A percentile compares a stretch with the other conserved stretches of the same genome.
Conservation (phyloP, 2,329 filamentous ascomycete genomes). For the Colletotrichum sp. region DNA sequence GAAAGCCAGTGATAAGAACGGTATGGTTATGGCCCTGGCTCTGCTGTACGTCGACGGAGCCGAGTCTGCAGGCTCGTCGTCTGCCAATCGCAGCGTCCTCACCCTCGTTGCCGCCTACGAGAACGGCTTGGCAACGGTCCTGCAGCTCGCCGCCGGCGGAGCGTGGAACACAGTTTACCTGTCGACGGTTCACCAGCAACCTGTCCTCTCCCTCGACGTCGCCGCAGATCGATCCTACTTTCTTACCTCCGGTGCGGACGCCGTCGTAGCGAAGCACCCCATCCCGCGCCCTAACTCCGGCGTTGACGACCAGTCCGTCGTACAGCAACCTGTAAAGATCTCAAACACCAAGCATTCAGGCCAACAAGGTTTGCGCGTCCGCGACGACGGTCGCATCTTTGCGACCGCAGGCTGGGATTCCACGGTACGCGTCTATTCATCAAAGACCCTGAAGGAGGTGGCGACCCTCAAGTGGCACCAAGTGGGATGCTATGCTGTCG, state of each 20-base stretch:
- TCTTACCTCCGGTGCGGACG: conserved; percentile 83
- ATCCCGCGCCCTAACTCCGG: conserved; percentile 46
- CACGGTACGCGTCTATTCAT: conserved; percentile 79
- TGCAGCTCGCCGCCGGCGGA: conserved; percentile 50
- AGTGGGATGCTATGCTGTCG: conserved; percentile 82
- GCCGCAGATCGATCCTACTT: conserved; percentile 61
- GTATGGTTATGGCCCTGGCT: conserved; percentile 88
- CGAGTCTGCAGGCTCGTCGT: not conserved
- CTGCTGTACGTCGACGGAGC: conserved; percentile 56
- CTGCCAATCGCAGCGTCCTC: conserved; percentile 38
- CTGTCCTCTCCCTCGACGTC: conserved; percentile 76
- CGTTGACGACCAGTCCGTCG: not conserved
- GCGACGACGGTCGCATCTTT: conserved; percentile 82
- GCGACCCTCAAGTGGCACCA: conserved; percentile 96
- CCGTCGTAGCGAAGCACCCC: conserved; percentile 77
- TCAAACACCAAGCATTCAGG: conserved; percentile 87
- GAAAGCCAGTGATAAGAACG: conserved; percentile 56
- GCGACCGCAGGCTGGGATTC: conserved; percentile 94
- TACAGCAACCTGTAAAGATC: conserved; percentile 58
- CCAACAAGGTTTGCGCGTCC: conserved; percentile 80
- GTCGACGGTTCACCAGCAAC: conserved; percentile 75
- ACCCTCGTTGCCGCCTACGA: conserved; percentile 83
- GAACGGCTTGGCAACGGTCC: conserved; percentile 76
- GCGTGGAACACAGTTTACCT: conserved; percentile 64
- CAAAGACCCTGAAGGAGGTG: conserved; percentile 81